phyloP scores from a whole-genome alignment of 768 basidiomycete species.

The Panellus pusillus region DNA sequence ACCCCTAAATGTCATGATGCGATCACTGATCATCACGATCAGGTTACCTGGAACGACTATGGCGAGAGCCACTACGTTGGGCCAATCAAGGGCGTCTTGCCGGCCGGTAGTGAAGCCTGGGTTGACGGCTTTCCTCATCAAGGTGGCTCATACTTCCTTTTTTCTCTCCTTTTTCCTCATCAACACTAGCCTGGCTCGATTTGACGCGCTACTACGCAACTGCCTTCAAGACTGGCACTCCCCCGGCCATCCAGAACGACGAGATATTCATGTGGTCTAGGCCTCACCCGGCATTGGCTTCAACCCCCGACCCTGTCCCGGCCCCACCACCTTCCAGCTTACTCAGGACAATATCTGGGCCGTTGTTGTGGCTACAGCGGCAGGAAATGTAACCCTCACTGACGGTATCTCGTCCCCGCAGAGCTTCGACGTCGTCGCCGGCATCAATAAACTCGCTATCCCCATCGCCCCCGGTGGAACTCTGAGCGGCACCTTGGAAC shows the following conservation, averaged over 20 bases:
- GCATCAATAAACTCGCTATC: conserved; percentile 62
- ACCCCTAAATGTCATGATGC: neutral
- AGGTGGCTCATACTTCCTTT: conserved; percentile 28
- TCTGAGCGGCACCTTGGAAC: conserved; percentile 48
- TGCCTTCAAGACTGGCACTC: conserved; percentile 70
- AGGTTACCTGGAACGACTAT: conserved; percentile 10
- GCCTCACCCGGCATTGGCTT: conserved; percentile 57
- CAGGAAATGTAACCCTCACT: conserved; percentile 57
- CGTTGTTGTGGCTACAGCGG: conserved; percentile 58
- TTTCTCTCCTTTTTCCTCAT: conserved; percentile 6
- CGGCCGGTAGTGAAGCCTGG: conserved; percentile 68
- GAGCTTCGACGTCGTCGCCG: conserved; percentile 52
- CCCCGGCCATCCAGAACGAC: conserved; percentile 59
- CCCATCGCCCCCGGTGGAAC: conserved; percentile 51
- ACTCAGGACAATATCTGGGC: conserved; percentile 69
- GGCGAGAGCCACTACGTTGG: conserved; percentile 82
- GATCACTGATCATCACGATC: neutral
- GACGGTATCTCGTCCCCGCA: conserved; percentile 43
- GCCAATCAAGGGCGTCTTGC: conserved; percentile 72
- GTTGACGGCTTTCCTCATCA: conserved; percentile 64
- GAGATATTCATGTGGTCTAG: conserved; percentile 71
- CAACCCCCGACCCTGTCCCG: conserved; percentile 54
- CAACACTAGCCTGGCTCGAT: conserved; percentile 51
- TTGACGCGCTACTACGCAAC: conserved; percentile 66
- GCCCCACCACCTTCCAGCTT: conserved; percentile 54